These are phyloP conservation scores for Malus domestica DNA, from an alignment of 306 rosid species.

Conservation along the genomic window DNA sequence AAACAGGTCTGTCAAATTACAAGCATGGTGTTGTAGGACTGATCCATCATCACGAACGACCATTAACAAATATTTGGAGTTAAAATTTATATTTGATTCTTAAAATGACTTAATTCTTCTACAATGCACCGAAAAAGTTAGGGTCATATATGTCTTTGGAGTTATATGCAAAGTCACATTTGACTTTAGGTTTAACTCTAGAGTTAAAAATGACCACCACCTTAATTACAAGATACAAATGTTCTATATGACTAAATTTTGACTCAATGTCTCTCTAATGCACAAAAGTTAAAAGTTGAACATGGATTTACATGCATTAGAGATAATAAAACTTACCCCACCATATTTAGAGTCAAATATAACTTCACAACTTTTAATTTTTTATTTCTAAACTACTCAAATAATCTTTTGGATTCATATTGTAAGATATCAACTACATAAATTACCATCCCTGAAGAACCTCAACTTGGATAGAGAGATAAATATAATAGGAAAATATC, in stretches of 20 bases:
- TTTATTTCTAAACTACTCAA: not conserved
- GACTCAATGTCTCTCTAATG: too few species aligned
- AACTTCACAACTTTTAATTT: not conserved
- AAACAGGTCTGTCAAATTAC: conserved; percentile 1
- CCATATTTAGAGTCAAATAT: not conserved
- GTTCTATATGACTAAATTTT: too few species aligned
- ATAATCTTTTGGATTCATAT: not conserved
- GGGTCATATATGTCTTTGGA: not conserved
- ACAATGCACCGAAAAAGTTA: not conserved
- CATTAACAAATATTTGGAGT: not conserved
- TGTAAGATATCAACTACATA: too few species aligned
- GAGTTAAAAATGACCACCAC: too few species aligned
- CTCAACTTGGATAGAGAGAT: not conserved
- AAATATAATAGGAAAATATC: not conserved
- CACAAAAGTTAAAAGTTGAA: too few species aligned
- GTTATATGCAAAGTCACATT: not conserved
- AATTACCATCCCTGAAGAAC: not conserved
- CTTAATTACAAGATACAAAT: too few species aligned
- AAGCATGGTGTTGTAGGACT: not conserved
- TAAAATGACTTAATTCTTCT: too few species aligned
- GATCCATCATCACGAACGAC: not conserved
- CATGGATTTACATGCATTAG: not conserved
- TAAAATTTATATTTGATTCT: too few species aligned
- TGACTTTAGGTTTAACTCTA: not conserved
- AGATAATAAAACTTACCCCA: not conserved